phyloP scores from a whole-genome alignment of 805 yeast species.

The Starmerella apis region DNA sequence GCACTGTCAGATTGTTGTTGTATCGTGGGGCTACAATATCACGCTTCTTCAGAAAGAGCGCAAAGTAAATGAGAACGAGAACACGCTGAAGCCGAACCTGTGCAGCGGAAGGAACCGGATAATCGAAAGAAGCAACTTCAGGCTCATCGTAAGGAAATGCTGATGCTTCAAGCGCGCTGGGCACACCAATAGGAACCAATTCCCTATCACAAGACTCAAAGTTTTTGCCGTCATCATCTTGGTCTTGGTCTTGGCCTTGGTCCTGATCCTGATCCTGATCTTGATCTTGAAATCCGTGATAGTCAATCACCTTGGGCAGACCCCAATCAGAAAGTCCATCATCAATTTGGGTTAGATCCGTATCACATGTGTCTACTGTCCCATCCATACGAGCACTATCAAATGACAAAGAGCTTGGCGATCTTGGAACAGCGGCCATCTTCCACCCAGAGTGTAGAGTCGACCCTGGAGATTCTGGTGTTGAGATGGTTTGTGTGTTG shows the following conservation, averaged over 20 bases:
- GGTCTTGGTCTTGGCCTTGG: too few relatives aligned
- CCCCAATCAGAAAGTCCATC: constrained; percentile 30
- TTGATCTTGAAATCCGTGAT: not conserved
- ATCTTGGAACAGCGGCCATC: not conserved
- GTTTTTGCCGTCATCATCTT: too few relatives aligned
- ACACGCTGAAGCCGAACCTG: not conserved
- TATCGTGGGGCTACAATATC: not conserved
- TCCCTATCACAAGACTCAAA: too few relatives aligned
- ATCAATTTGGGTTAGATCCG: constrained; percentile 18
- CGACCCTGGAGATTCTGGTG: constrained; percentile 12
- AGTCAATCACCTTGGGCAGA: constrained; percentile 24
- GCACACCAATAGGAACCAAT: not conserved
- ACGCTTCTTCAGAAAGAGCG: not conserved
- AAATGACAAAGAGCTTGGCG: not conserved
- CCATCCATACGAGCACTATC: not conserved
- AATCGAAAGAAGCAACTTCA: not conserved
- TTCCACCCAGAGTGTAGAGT: not conserved
- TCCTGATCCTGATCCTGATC: too few relatives aligned
- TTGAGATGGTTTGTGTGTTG: too few relatives aligned
- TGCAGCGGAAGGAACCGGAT: not conserved
- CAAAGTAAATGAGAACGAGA: not conserved
- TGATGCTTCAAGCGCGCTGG: not conserved
- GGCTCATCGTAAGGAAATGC: not conserved
- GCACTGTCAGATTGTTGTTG: not conserved
- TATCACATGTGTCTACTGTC: not conserved